phyloP scores from a whole-genome alignment of 257 asterid genomes.

The Nicotiana tomentosiformis region DNA sequence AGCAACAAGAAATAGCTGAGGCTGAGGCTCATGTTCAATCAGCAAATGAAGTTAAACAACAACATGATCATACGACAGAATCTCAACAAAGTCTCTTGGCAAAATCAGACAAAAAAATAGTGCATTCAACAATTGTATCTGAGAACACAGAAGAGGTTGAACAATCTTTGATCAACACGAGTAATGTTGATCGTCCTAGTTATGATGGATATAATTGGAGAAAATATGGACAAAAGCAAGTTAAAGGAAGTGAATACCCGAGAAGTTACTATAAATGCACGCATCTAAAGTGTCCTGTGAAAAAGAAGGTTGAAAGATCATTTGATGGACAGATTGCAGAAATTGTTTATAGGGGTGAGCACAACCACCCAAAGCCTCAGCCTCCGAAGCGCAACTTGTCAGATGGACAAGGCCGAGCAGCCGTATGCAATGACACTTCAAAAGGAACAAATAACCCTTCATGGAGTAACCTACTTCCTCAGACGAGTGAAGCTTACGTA shows the following conservation, averaged over 20 bases:
- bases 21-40: conserved; percentile 15
- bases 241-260: conserved; percentile 76
- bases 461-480: conserved; percentile 17
- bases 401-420: conserved; percentile 28
- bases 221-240: conserved; percentile 90
- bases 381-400: conserved; percentile 21
- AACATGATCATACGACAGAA: conserved; percentile 14
- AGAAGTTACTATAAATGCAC: conserved; percentile 92
- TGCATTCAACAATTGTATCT: conserved; percentile 10
- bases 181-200: conserved; percentile 34
- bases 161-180: conserved; percentile 18
- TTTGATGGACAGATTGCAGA: conserved; percentile 59
- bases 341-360: conserved; percentile 74
- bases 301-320: conserved; percentile 65
- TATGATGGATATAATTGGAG: conserved; percentile 85
- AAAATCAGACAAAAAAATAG: conserved; percentile 1
- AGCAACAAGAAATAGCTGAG: conserved; percentile 26
- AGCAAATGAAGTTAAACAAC: conserved; percentile 20
- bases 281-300: conserved; percentile 68
- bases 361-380: conserved; percentile 58
- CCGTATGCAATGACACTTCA: conserved; percentile 9
- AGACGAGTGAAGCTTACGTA: conserved; percentile 14
- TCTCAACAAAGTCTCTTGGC: conserved; percentile 9
- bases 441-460: conserved; percentile 20
- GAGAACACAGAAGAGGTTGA: conserved; percentile 32